Evolutionary conservation across 2,329 filamentous ascomycete species (phyloP).

Genomic region (Monosporascus sp.): DNA sequence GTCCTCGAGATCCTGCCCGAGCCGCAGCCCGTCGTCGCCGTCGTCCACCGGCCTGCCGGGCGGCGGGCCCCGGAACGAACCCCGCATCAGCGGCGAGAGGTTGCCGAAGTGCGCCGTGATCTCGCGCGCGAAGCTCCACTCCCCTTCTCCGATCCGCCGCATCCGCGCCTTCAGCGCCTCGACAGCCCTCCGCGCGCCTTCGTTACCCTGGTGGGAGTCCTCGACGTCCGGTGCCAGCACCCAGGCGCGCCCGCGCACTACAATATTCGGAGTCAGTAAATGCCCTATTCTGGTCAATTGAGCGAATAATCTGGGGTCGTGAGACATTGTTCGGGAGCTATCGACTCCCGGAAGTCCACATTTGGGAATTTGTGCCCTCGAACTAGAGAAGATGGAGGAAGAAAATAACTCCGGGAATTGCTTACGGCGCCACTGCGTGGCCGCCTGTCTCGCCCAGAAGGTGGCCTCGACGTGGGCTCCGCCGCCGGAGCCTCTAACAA

Average conservation of each 20-base stretch:
- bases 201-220: slow-evolving; percentile 23
- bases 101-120: slow-evolving; percentile 89
- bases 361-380: no score
- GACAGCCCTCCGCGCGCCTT: slow-evolving; percentile 53
- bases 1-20: slow-evolving; percentile 63
- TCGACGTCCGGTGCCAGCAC: slow-evolving; percentile 64
- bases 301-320: no score
- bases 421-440: slow-evolving; percentile 82
- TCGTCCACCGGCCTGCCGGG: slow-evolving; percentile 57
- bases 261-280: no score
- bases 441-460: slow-evolving; percentile 62
- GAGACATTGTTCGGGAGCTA: no score
- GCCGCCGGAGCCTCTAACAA: slow-evolving; percentile 45
- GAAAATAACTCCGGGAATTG: no score
- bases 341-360: no score
- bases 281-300: no score
- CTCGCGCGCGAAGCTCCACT: slow-evolving; percentile 76
- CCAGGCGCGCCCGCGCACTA: slow-evolving; percentile 70
- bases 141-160: slow-evolving; percentile 40
- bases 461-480: slow-evolving; percentile 69
- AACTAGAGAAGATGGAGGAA: no score
- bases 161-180: slow-evolving; percentile 58
- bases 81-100: slow-evolving; percentile 73
- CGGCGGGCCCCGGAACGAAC: slow-evolving; percentile 66
- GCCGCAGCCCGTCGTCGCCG: slow-evolving; percentile 33